These are phyloP conservation scores for Exophiala aquamarina DNA, from an alignment of 2,329 filamentous ascomycete genomes.

Conservation along the genomic window DNA sequence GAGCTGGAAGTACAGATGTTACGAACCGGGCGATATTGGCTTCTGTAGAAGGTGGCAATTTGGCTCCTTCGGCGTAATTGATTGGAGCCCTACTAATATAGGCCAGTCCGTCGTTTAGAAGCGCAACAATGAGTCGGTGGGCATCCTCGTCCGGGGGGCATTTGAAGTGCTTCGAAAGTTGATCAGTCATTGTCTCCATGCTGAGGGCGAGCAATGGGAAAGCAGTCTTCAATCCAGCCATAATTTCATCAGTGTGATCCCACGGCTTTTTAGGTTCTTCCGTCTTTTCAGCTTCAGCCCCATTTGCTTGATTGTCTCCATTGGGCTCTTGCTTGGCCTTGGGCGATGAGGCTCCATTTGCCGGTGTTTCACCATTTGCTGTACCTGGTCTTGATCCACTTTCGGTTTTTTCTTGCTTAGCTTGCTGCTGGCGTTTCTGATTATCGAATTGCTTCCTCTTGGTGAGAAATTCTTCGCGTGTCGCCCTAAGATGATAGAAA, in stretches of 20 bases:
- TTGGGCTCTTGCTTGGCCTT: slow-evolving; percentile 57
- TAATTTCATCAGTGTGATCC: slow-evolving; percentile 95
- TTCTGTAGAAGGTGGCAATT: slow-evolving; percentile 85
- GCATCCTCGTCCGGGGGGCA: slow-evolving; percentile 98
- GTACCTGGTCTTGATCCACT: slow-evolving; percentile 40
- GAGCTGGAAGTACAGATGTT: slow-evolving; percentile 88
- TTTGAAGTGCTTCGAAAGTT: slow-evolving; percentile 99
- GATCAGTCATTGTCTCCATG: slow-evolving; percentile 99
- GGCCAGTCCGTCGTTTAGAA: slow-evolving; percentile 91
- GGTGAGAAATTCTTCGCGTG: slow-evolving; percentile 85
- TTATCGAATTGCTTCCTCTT: slow-evolving; percentile 68
- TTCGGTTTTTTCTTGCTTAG: slow-evolving; percentile 19
- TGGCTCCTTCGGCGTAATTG: slow-evolving; percentile 86
- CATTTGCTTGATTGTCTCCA: slow-evolving; percentile 44
- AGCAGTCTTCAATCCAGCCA: slow-evolving; percentile 91
- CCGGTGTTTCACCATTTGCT: slow-evolving; percentile 43
- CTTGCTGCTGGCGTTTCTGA: slow-evolving; percentile 20
- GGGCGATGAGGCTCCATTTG: slow-evolving; percentile 32
- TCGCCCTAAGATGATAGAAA: slow-evolving; percentile 93
- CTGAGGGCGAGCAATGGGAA: slow-evolving; percentile 93
- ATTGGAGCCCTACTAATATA: slow-evolving; percentile 86
- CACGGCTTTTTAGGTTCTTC: slow-evolving; percentile 73
- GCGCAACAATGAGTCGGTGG: slow-evolving; percentile 92
- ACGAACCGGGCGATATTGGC: slow-evolving; percentile 96
- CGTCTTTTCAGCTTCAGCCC: slow-evolving; percentile 22